Conservation (phyloP, 495 filamentous ascomycete species). For the Penicillium silybi region DNA sequence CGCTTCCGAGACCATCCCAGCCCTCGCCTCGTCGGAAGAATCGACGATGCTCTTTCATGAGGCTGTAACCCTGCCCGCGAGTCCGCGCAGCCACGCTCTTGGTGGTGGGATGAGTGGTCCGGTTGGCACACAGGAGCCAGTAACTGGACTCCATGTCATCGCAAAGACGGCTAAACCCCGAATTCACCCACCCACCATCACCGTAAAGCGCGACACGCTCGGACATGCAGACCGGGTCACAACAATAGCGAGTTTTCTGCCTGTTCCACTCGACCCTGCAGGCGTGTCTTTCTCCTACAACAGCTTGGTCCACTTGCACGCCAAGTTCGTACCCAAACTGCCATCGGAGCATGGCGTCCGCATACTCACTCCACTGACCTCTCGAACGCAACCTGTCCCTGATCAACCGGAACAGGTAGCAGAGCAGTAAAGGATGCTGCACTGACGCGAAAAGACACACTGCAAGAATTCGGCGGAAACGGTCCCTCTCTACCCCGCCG, state of each 20-base stretch:
- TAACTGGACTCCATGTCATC: conserved; percentile 27
- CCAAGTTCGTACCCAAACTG: conserved; percentile 28
- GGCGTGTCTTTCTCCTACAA: conserved; percentile 28
- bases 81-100: conserved; percentile 22
- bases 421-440: conserved; percentile 19
- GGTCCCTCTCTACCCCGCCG: conserved; percentile 27
- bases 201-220: conserved; percentile 20
- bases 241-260: conserved; percentile 19
- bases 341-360: conserved; percentile 18
- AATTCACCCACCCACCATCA: not conserved
- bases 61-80: conserved; percentile 31
- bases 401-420: conserved; percentile 34
- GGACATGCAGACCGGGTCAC: conserved; percentile 18
- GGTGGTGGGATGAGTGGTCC: conserved; percentile 35
- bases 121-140: conserved; percentile 40
- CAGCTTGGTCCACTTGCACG: conserved; percentile 4
- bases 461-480: conserved; percentile 36
- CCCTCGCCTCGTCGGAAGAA: conserved; percentile 33
- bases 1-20: conserved; percentile 31
- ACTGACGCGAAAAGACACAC: conserved; percentile 25
- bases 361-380: conserved; percentile 6
- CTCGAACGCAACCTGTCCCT: conserved; percentile 30
- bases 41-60: conserved; percentile 18
- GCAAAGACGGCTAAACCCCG: conserved; percentile 14
- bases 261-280: conserved; percentile 37